Base-by-base conservation (phyloP, 2,329 filamentous ascomycete species). In the Parascedosporium putredinis region DNA sequence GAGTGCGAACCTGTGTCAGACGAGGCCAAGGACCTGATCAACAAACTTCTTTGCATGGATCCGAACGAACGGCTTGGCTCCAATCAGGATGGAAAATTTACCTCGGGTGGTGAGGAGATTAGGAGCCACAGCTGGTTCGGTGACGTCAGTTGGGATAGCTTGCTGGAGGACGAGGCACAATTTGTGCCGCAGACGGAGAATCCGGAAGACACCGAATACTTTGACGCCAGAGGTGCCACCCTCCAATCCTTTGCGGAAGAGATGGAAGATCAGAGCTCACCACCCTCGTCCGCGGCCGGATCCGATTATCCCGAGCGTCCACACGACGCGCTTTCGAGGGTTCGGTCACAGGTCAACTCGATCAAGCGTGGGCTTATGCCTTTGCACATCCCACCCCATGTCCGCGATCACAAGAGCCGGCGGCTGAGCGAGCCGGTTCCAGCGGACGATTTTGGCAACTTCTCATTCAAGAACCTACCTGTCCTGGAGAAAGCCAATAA, bases 401-500 rank as follows among this genome's bases (percentile, higher is more conserved):
- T 98, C 25, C 84, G 93, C 42, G 94, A 98, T 65, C 78, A 86
- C 48, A 88, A 95, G 60, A 90, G 81, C 57, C 80, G 93, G 55
- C 78, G 93, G 57, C 74, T 97, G 34, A 97, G 91, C 64, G 93
- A 98, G 65, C 93, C 93, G 1, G 82, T 91, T 14, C 78, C 81
- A 27, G 77, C 84, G 1, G 93, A 98, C 64, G 94, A 98, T 62
- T 98, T 98, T 71, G 93, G 93, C 27, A 89, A 81, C 54, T 98
- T 98, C 66, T 81, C 88, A 34, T 98, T 95, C 74, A 98, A 98
- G 70, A 98, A 98, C 59, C 70, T 98, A 45, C 90, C 91, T 0
- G 91, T 97, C 18, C 74, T 98, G 16, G 93, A 97, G 60, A 97
- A 96, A 65, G 93, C 93, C 50, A 98, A 98, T 67, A 98, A 98